Evolutionary conservation across 2,329 filamentous ascomycete genomes (phyloP), one percentile per base, ranked within the genome.

Genomic region (Diplodia intermedia): DNA sequence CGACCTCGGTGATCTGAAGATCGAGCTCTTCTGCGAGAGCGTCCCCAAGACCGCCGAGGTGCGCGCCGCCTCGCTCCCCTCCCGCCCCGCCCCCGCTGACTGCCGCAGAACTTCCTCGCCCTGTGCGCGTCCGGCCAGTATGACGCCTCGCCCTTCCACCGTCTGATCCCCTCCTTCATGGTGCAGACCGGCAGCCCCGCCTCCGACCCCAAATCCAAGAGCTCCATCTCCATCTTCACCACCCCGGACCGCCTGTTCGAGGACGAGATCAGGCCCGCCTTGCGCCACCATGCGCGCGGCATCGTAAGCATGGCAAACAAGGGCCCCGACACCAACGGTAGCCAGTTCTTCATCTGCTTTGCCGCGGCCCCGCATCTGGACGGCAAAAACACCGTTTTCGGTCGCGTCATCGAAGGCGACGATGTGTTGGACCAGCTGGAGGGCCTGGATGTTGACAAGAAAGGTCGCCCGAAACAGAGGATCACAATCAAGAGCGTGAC

Each of bases 21-120:
- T 98, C 74, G 95, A 98, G 80, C 85, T 99, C 72, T 98, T 97
- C 82, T 98, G 94, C 83, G 93, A 97, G 79, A 90, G 91, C 73
- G 93, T 97, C 38, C 95, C 95, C 70, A 94, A 94, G 79, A 97
- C 95, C 0, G 91, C 93, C 71, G 92, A 97, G 82, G 90, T 90
- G 82, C 67, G 82, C 73, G 14, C 49, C 47, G 20, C 14, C 12
- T 60, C 49, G 20, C 31, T 7, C 36, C 40, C 20, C 23, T 11
- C 6, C 15, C 23, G 29, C 38, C 6, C 36, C 38, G 38, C 33
- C 26, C 47, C 49, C 47, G n/a, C 47, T 60, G 29, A 69, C 56
- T 43, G 20, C 38, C 61, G 49, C 77, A 92, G 89, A 96, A 96
- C 83, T 96, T 96, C 81, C 89, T 96, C 72, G 92, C 92, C 65